phyloP scores from a whole-genome alignment of 2,329 filamentous ascomycete species.

The Alternaria gaisen region DNA sequence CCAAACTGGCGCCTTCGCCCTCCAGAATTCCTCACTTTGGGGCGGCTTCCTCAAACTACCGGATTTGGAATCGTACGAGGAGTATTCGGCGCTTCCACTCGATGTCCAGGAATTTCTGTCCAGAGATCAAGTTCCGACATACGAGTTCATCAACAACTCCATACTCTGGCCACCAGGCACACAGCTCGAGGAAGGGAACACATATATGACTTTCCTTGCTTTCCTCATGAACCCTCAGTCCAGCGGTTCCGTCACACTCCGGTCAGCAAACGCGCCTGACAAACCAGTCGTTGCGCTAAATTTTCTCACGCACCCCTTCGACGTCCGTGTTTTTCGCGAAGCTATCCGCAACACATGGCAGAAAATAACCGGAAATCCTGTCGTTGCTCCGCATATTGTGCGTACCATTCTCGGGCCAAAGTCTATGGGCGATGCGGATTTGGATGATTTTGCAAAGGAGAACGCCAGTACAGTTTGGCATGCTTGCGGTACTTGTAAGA shows the following conservation, averaged over 20 bases:
- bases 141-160: slow-evolving; percentile 58
- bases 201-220: slow-evolving; percentile 38
- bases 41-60: slow-evolving; percentile 64
- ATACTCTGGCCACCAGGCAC: slow-evolving; percentile 38
- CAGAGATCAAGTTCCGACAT: slow-evolving; percentile 64
- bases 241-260: slow-evolving; percentile 61
- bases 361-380: slow-evolving; percentile 57
- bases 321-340: slow-evolving; percentile 52
- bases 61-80: slow-evolving; percentile 49
- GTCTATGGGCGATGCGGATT: slow-evolving; percentile 60
- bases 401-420: slow-evolving; percentile 55
- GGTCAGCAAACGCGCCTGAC: slow-evolving; percentile 61
- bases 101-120: slow-evolving; percentile 57
- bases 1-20: slow-evolving; percentile 37
- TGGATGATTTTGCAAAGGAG: slow-evolving; percentile 50
- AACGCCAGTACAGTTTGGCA: slow-evolving; percentile 48
- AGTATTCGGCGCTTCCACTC: slow-evolving; percentile 57
- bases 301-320: slow-evolving; percentile 64
- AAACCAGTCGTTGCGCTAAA: slow-evolving; percentile 64
- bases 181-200: slow-evolving; percentile 45
- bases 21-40: slow-evolving; percentile 59
- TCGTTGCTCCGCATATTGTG: slow-evolving; percentile 60
- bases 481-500: slow-evolving; percentile 48
- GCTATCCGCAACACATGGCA: slow-evolving; percentile 51
- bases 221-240: slow-evolving; percentile 64